These are phyloP conservation scores for Lasiodiplodia citricola DNA, from an alignment of 2,329 filamentous ascomycete species.

Conservation along the genomic window DNA sequence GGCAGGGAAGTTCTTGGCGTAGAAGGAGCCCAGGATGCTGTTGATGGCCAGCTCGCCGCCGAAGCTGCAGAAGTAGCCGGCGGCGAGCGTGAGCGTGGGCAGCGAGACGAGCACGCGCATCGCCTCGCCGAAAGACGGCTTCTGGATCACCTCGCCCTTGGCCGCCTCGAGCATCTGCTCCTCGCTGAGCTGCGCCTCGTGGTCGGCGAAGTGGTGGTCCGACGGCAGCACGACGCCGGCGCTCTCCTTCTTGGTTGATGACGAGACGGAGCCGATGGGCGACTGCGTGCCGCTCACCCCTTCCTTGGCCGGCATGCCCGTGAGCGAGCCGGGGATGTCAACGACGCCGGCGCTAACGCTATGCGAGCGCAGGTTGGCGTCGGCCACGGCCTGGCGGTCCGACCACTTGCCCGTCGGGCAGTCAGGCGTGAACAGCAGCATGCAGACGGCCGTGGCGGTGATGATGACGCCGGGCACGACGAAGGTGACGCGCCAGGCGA, in stretches of 20 bases:
- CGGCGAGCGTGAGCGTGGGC: slow-evolving; percentile 58
- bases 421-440: slow-evolving; percentile 78
- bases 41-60: slow-evolving; percentile 66
- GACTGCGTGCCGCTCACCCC: slow-evolving; percentile 35
- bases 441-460: slow-evolving; percentile 66
- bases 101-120: slow-evolving; percentile 67
- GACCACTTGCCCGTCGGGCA: slow-evolving; percentile 84
- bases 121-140: slow-evolving; percentile 65
- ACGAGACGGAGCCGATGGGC: slow-evolving; percentile 39
- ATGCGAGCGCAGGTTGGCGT: slow-evolving; percentile 56
- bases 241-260: slow-evolving; percentile 46
- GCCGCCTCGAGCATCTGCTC: slow-evolving; percentile 62
- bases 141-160: slow-evolving; percentile 65
- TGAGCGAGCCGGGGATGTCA: slow-evolving; percentile 42
- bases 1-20: slow-evolving; percentile 59
- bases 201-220: slow-evolving; percentile 40
- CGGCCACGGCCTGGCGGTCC: slow-evolving; percentile 66
- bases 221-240: slow-evolving; percentile 17
- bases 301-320: slow-evolving; percentile 54
- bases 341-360: slow-evolving; percentile 55
- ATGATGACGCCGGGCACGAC: slow-evolving; percentile 83
- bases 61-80: slow-evolving; percentile 66
- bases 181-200: slow-evolving; percentile 56
- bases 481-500: slow-evolving; percentile 85
- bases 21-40: slow-evolving; percentile 65